Conservation (phyloP, 192 early-diverging fungal genomes). For the Gonapodya prolifera region DNA sequence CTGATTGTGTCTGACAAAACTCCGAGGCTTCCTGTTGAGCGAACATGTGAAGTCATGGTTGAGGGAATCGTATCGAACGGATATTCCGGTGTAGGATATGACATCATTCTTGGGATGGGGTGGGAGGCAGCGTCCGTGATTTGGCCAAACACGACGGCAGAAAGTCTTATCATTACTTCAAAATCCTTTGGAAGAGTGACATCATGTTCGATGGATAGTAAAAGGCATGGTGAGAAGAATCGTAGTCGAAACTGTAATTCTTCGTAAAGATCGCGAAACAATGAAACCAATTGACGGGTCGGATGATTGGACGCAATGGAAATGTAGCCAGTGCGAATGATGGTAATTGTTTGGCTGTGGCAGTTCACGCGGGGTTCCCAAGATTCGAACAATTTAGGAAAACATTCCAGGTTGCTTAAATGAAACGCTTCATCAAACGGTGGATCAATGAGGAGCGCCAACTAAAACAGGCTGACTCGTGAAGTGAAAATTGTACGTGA, state of each 20-base stretch:
- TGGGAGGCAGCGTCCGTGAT: no score
- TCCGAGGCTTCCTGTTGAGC: not conserved
- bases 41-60: not conserved
- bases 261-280: conserved; percentile 52
- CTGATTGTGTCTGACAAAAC: not conserved
- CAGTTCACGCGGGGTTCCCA: not conserved
- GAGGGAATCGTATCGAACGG: not conserved
- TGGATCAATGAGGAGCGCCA: conserved; percentile 38
- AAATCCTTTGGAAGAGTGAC: conserved; percentile 42
- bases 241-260: conserved; percentile 48
- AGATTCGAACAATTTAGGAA: conserved; percentile 14
- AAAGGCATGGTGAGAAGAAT: conserved; percentile 48
- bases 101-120: no score
- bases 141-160: conserved; percentile 43
- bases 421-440: conserved; percentile 45
- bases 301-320: conserved; percentile 42
- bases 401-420: conserved; percentile 42
- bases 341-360: not conserved
- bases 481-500: not conserved
- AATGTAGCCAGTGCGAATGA: not conserved
- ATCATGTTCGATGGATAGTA: conserved; percentile 51
- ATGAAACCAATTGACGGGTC: conserved; percentile 52
- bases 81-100: not conserved
- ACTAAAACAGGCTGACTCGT: conserved; percentile 1
- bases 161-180: conserved; percentile 49